Percentiles rank a stretch among this genome's conserved stretches.
Evolutionary conservation across 2,329 filamentous ascomycete species (phyloP).

Genomic region (Colletotrichum australisinense): DNA sequence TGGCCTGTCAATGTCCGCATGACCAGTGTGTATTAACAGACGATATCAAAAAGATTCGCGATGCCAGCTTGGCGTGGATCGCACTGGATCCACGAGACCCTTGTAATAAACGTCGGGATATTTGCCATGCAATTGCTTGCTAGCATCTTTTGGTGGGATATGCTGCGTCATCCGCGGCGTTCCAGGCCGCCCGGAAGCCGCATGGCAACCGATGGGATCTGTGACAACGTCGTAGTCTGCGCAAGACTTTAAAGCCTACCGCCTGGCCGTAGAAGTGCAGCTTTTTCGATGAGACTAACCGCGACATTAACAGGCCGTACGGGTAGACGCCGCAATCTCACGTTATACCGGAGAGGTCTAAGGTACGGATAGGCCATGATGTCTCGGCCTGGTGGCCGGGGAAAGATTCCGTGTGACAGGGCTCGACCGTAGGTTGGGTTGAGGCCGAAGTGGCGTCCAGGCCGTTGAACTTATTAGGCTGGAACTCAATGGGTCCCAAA

Average conservation of each 20-base stretch:
- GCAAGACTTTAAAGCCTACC: not conserved
- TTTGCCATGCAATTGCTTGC: conserved; percentile 23
- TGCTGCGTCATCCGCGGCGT: not conserved
- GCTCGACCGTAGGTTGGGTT: conserved; percentile 21
- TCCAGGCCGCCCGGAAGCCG: not conserved
- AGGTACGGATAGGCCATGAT: not conserved
- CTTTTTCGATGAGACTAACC: not conserved
- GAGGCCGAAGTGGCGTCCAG: conserved; percentile 22
- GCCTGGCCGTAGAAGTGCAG: not conserved
- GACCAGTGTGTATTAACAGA: conserved; percentile 9
- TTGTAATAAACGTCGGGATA: conserved; percentile 28
- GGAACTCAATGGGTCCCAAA: conserved; percentile 25
- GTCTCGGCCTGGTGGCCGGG: conserved; percentile 13
- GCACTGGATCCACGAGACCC: conserved; percentile 25
- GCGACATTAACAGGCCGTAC: not conserved
- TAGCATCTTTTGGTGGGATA: conserved; percentile 1
- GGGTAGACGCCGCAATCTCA: not conserved
- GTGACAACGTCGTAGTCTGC: not conserved
- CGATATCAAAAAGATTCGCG: conserved; percentile 23
- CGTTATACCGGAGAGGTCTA: not conserved
- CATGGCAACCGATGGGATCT: not conserved
- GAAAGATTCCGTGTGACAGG: conserved; percentile 23
- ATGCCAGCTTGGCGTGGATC: conserved; percentile 24
- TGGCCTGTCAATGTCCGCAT: conserved; percentile 18
- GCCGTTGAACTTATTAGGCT: conserved; percentile 24